A percentile compares a stretch with the other conserved stretches of the same genome.
Conservation (phyloP, 75 land plant species). For the Ceratopteris richardii region DNA sequence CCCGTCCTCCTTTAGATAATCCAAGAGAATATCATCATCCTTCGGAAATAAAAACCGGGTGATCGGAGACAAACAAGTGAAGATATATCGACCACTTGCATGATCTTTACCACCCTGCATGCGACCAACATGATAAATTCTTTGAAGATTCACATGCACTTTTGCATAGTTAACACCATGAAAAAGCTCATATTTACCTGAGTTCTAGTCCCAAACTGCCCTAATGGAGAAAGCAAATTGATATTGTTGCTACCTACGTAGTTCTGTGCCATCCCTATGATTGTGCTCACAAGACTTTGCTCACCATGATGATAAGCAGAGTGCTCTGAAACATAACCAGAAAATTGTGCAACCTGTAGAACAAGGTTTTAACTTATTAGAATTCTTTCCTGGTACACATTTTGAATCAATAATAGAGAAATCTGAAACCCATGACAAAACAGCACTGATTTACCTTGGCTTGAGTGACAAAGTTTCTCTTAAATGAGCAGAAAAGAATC, state of each 20-base stretch:
- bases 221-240: slow-evolving; percentile 74
- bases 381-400: too few relatives aligned
- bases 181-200: slow-evolving; percentile 31
- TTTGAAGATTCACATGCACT: neutral
- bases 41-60: slow-evolving; percentile 83
- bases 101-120: slow-evolving; percentile 95
- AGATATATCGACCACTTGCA: slow-evolving; percentile 92
- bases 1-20: slow-evolving; percentile 88
- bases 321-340: slow-evolving; percentile 98
- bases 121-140: neutral
- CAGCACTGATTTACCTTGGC: slow-evolving; percentile 51
- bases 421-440: neutral
- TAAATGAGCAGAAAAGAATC: slow-evolving; percentile 87
- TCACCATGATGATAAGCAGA: slow-evolving; percentile 99
- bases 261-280: slow-evolving; percentile 97
- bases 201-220: slow-evolving; percentile 86
- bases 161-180: neutral
- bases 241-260: slow-evolving; percentile 98
- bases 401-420: slow-evolving; percentile 1
- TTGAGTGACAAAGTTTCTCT: slow-evolving; percentile 80
- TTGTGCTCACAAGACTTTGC: slow-evolving; percentile 85
- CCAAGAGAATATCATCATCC: slow-evolving; percentile 79
- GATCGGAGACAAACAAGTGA: slow-evolving; percentile 58
- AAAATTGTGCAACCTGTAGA: slow-evolving; percentile 81
- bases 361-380: too few relatives aligned